A percentile compares a stretch with the other conserved stretches of the same genome.
Evolutionary conservation across 257 asterid genomes (phyloP).

Genomic region (Verbascum thapsus): DNA sequence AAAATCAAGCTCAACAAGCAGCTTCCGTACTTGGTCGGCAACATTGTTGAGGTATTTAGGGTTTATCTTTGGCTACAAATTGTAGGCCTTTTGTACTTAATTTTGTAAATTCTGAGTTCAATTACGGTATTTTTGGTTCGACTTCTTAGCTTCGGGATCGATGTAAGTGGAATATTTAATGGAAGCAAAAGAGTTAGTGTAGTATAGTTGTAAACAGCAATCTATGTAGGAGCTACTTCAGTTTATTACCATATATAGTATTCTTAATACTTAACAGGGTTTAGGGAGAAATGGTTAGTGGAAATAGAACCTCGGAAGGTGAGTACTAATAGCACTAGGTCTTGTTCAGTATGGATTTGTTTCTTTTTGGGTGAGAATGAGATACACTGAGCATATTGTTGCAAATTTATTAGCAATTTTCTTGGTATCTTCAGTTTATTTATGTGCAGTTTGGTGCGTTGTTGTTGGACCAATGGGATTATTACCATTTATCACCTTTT

Average conservation of each 20-base stretch:
- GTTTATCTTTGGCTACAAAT: neutral
- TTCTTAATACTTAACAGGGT: too few species aligned
- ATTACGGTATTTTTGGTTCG: neutral
- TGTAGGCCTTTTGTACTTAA: neutral
- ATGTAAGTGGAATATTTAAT: neutral
- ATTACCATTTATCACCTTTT: neutral
- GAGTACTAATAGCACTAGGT: neutral
- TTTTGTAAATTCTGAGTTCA: neutral
- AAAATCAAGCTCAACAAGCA: slow-evolving; percentile 88
- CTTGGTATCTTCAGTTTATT: slow-evolving; percentile 12
- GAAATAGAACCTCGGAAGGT: neutral
- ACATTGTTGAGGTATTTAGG: slow-evolving; percentile 73
- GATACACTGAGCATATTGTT: neutral
- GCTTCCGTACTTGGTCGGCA: slow-evolving; percentile 89
- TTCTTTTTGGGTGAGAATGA: neutral
- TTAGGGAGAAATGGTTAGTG: too few species aligned
- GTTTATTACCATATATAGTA: neutral
- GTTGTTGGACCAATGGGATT: neutral
- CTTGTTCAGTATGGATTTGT: neutral
- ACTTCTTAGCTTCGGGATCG: neutral
- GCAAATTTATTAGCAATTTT: neutral
- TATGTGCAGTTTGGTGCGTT: neutral
- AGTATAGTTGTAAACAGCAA: slow-evolving; percentile 6
- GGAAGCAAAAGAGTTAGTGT: neutral
- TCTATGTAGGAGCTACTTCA: neutral